Base-by-base conservation (phyloP, 192 early-diverging fungal species). In the Backusella macrospora region DNA sequence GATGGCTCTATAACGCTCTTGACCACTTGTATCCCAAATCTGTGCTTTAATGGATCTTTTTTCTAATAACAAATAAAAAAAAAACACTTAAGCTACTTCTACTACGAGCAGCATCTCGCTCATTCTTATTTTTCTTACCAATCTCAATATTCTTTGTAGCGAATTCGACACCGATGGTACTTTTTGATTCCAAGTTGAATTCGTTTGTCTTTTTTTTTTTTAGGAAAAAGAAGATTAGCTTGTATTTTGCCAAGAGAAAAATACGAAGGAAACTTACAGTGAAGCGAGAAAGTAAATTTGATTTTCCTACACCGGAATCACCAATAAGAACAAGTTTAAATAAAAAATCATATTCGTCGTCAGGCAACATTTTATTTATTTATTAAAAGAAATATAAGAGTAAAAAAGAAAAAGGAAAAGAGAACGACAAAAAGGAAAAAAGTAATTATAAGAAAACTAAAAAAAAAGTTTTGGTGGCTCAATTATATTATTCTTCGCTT, bases 1-100 rank as follows among this genome's bases (percentile, higher is more conserved):
- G 89, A 96, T 85, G 21, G 83, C 83, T 71, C 95, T 93, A 79
- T 95, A 98, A 45, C 96, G 84, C 78, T 98, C 96, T 83, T 98
- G 96, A 14, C 96, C 96, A 42, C 94, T 94, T 37, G 90, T 91
- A 65, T 90, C 87, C 88, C 87, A 87, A 52, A 88, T 89, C 52
- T 87, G 76, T 34, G 76, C 76, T 70, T 77, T 77, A 64, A 77
- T 77, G 4, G 70, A 65, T 16, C 65, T 81, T 40, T 92, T 77
- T 38, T 77, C 82, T 66, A 79, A 74, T 44, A 48, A 42, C 3
- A 77, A 68, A 65, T 4, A 70, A 38, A 3, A 55, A 68, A 1
- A 8, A 34, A 15, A 38, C 26, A 10, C 34, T 12, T n/a, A 12
- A 15, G 23, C 34, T 40, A 1, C 5, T 65, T 34, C 14, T 6